Percentiles rank a stretch among this genome's conserved stretches.
Conservation (phyloP, 192 early-diverging fungal genomes). For the Linnemannia schmuckeri region DNA sequence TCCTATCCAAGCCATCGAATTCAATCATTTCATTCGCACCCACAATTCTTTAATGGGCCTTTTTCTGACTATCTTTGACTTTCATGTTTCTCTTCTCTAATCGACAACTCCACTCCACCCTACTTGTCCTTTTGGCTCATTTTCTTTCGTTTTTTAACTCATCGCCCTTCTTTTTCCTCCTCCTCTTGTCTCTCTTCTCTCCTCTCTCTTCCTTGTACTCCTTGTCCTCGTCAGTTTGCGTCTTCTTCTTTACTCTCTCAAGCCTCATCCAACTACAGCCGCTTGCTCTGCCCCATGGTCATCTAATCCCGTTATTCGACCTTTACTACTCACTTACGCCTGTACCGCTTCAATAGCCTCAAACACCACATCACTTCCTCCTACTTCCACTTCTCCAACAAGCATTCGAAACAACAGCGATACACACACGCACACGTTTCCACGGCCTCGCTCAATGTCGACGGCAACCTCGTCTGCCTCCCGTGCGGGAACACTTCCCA, state of each 20-base stretch:
- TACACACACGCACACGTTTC: neutral
- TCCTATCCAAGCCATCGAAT: neutral
- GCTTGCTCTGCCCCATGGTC: neutral
- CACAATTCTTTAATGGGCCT: neutral
- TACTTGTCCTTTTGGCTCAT: neutral
- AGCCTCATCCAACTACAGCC: neutral
- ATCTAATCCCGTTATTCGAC: neutral
- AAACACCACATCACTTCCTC: neutral
- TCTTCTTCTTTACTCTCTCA: neutral
- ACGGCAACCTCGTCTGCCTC: constrained; percentile 40
- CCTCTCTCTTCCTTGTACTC: neutral
- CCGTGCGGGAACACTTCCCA: constrained; percentile 40
- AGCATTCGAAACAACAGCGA: neutral
- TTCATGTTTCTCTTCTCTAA: neutral
- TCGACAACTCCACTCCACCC: neutral
- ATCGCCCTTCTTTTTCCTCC: neutral
- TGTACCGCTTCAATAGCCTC: neutral
- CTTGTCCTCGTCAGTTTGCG: neutral
- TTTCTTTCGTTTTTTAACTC: neutral
- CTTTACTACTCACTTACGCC: neutral
- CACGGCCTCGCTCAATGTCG: constrained; percentile 26
- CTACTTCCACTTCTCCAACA: neutral
- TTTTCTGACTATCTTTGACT: neutral
- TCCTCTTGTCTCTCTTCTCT: neutral
- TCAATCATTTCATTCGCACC: neutral